phyloP scores from a whole-genome alignment of 176 grass and related monocot species.

The Oryza coarctata region DNA sequence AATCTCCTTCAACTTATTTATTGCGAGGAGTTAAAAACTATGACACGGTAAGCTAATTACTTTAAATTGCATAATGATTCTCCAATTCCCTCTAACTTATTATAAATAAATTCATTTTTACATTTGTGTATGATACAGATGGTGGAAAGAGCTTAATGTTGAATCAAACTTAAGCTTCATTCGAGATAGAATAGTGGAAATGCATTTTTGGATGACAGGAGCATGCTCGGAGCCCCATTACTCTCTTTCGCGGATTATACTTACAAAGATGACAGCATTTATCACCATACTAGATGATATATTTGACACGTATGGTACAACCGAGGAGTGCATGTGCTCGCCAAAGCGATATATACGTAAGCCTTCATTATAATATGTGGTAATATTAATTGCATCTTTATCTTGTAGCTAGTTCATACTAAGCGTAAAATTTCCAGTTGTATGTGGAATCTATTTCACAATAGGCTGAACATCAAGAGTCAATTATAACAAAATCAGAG shows the following conservation, averaged over 20 bases:
- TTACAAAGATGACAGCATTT: slow-evolving; percentile 2
- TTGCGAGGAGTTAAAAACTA: slow-evolving; percentile 23
- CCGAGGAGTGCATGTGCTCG: slow-evolving; percentile 26
- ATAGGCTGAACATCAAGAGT: no score
- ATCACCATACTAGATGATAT: slow-evolving; percentile 44
- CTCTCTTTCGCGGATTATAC: slow-evolving; percentile 12
- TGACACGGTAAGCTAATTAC: slow-evolving; percentile 23
- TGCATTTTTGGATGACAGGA: slow-evolving; percentile 38
- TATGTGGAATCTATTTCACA: no score
- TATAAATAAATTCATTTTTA: background rate
- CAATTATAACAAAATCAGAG: background rate
- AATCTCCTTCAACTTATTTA: slow-evolving; percentile 42
- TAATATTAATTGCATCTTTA: background rate
- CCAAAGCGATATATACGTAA: slow-evolving; percentile 28
- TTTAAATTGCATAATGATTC: background rate
- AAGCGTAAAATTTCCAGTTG: no score
- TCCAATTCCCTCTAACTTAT: background rate
- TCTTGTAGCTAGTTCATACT: no score
- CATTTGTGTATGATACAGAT: background rate
- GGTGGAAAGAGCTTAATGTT: slow-evolving; percentile 37
- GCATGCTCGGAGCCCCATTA: slow-evolving; percentile 22
- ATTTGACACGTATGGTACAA: slow-evolving; percentile 29
- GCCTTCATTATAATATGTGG: background rate
- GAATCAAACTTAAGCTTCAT: slow-evolving; percentile 25
- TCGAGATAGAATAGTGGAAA: slow-evolving; percentile 39